Evolutionary conservation across 495 filamentous ascomycete genomes (phyloP).

Genomic region (Xylaria nigripes): DNA sequence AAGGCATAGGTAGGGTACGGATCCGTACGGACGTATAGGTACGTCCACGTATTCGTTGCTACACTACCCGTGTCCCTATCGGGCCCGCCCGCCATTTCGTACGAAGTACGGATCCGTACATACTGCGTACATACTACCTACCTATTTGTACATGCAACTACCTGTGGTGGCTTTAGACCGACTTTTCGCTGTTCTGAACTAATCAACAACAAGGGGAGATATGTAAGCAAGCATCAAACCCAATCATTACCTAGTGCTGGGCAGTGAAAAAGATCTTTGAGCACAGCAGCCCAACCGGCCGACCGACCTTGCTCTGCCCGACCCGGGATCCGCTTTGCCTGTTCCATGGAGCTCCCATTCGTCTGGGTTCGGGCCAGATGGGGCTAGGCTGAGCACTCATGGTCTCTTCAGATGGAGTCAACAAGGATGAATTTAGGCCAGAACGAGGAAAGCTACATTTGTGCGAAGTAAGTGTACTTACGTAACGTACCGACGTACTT

Average conservation of each 20-base stretch:
- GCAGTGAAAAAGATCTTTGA: background rate
- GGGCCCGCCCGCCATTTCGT: no score
- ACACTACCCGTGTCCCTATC: background rate
- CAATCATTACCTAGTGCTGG: background rate
- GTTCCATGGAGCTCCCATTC: slow-evolving; percentile 3
- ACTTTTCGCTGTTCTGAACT: background rate
- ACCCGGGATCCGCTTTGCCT: slow-evolving; percentile 1
- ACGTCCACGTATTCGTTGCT: background rate
- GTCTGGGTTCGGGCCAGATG: slow-evolving; percentile 7
- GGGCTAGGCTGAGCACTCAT: slow-evolving; percentile 5
- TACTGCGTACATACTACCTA: background rate
- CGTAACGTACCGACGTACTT: no score
- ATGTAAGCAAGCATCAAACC: background rate
- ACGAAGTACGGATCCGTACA: no score
- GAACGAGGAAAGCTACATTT: background rate
- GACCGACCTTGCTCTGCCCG: background rate
- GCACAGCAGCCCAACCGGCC: slow-evolving; percentile 5
- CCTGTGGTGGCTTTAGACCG: background rate
- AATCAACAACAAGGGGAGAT: background rate
- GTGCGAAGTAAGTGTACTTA: background rate
- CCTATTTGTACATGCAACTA: background rate
- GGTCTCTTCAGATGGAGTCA: background rate
- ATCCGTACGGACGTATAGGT: no score
- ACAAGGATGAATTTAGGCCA: slow-evolving; percentile 1
- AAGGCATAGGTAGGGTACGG: no score